These are phyloP conservation scores for Spathaspora sp. DNA, from an alignment of 805 yeast species.

Conservation along the genomic window DNA sequence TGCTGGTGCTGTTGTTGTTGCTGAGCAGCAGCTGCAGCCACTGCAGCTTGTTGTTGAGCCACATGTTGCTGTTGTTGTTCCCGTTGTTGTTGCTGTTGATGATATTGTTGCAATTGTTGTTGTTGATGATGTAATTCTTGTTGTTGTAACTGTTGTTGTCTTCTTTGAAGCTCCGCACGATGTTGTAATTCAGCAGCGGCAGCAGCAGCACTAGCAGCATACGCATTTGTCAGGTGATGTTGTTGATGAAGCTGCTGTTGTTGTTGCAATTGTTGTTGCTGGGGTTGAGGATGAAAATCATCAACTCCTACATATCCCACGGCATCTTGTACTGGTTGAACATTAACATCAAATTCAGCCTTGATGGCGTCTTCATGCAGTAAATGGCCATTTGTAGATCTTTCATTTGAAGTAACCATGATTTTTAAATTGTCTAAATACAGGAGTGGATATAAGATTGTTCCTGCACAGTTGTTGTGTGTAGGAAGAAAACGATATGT, in stretches of 20 bases:
- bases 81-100: slow-evolving; percentile 13
- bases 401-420: slow-evolving; percentile 22
- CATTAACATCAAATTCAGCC: slow-evolving; percentile 5
- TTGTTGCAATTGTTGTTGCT: slow-evolving; percentile 8
- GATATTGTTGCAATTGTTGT: slow-evolving; percentile 8
- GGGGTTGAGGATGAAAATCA: background rate
- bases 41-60: slow-evolving; percentile 9
- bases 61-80: slow-evolving; percentile 11
- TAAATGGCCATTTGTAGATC: slow-evolving; percentile 17
- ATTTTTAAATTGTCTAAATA: background rate
- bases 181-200: slow-evolving; percentile 18
- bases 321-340: slow-evolving; percentile 9
- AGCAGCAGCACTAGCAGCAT: slow-evolving; percentile 12
- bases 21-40: slow-evolving; percentile 7
- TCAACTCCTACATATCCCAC: background rate
- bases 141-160: slow-evolving; percentile 16
- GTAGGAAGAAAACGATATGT: background rate
- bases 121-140: slow-evolving; percentile 13
- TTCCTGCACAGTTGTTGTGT: slow-evolving; percentile 2
- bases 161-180: slow-evolving; percentile 14
- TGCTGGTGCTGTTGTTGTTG: slow-evolving; percentile 4
- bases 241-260: slow-evolving; percentile 13
- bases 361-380: slow-evolving; percentile 8
- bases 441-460: background rate
- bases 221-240: slow-evolving; percentile 9